Evolutionary conservation across 371 early-diverging fungal genomes (phyloP).

Genomic region (Syncephalastrum racemosum): DNA sequence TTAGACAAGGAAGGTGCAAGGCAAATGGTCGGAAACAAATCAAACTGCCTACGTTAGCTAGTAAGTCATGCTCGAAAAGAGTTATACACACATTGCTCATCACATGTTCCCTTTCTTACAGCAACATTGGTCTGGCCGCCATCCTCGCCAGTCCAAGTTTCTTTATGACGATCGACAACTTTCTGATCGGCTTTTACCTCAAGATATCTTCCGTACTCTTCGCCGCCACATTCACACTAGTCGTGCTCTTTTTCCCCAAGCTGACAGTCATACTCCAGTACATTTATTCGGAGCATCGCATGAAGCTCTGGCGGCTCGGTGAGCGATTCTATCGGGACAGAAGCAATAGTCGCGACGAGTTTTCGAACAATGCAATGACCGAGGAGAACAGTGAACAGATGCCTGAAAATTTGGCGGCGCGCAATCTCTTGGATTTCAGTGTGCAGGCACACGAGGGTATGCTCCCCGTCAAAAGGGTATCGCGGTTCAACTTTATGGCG

Average conservation of each 20-base stretch:
- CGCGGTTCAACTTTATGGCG: slow-evolving; percentile 33
- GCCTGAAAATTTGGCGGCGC: slow-evolving; percentile 21
- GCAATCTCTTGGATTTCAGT: slow-evolving; percentile 32
- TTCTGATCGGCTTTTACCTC: slow-evolving; percentile 23
- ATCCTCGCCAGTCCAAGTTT: slow-evolving; percentile 31
- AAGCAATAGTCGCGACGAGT: slow-evolving; percentile 18
- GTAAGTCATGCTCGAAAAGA: slow-evolving; percentile 25
- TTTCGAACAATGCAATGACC: slow-evolving; percentile 1
- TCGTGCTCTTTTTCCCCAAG: slow-evolving; percentile 36
- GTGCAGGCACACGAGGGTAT: slow-evolving; percentile 41
- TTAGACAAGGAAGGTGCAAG: slow-evolving; percentile 37
- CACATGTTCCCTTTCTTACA: slow-evolving; percentile 13
- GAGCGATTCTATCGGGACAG: slow-evolving; percentile 8
- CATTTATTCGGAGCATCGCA: slow-evolving; percentile 13
- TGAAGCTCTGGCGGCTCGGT: slow-evolving; percentile 4
- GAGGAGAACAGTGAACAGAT: slow-evolving; percentile 10
- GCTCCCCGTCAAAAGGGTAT: slow-evolving; percentile 39
- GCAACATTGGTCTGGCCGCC: slow-evolving; percentile 32
- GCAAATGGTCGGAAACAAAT: slow-evolving; percentile 45
- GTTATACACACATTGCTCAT: not conserved
- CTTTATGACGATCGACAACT: slow-evolving; percentile 28
- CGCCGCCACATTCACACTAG: slow-evolving; percentile 31
- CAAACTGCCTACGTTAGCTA: slow-evolving; percentile 49
- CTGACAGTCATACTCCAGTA: slow-evolving; percentile 23
- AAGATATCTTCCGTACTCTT: slow-evolving; percentile 32